Evolutionary conservation across 495 filamentous ascomycete species (phyloP).

Genomic region (Lindgomyces ingoldianus): DNA sequence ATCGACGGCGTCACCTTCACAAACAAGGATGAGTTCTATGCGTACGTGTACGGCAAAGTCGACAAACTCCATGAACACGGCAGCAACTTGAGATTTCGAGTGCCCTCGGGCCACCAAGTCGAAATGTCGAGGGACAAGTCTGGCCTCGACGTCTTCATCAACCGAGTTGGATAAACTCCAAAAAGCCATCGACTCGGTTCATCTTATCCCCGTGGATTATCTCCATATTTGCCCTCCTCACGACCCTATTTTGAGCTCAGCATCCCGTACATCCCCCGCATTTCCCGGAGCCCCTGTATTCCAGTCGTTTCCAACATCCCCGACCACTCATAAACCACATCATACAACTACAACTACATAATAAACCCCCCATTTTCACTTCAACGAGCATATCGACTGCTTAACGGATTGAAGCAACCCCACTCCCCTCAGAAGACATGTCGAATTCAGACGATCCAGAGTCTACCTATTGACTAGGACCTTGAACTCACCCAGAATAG

Average conservation of each 20-base stretch:
- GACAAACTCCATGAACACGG: too few species aligned
- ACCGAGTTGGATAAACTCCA: too few species aligned
- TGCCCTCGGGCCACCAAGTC: too few species aligned
- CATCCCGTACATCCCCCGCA: constrained; percentile 27
- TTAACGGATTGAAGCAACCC: constrained; percentile 19
- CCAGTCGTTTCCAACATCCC: constrained; percentile 18
- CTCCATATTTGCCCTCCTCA: neutral
- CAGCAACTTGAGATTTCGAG: too few species aligned
- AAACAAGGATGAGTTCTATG: too few species aligned
- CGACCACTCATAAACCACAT: neutral
- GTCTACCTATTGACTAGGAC: neutral
- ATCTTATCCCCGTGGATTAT: neutral
- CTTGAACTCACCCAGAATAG: neutral
- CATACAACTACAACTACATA: constrained; percentile 2
- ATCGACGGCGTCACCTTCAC: neutral
- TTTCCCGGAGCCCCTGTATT: constrained; percentile 25
- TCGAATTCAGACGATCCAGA: neutral
- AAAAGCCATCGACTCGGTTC: neutral
- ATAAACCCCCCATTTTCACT: neutral
- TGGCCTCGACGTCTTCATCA: too few species aligned
- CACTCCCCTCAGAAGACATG: constrained; percentile 12
- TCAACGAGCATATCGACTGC: neutral
- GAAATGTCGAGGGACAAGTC: too few species aligned
- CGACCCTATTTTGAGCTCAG: constrained; percentile 13
- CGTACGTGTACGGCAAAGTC: too few species aligned